Base-by-base conservation (phyloP, 2,329 filamentous ascomycete species). In the Colletotrichum cuscutae region DNA sequence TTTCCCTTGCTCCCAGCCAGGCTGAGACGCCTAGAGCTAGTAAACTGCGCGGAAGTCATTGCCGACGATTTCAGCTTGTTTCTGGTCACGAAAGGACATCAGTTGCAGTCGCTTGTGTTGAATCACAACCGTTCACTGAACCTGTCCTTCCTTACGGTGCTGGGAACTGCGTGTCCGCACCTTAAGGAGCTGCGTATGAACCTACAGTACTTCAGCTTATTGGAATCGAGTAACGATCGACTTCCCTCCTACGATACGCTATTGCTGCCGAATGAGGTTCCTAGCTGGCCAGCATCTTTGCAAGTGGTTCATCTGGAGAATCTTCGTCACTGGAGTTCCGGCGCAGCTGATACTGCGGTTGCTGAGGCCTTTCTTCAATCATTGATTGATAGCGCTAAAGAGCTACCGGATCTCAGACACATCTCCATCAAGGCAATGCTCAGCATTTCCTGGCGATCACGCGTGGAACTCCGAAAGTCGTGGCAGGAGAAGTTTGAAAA, bases 351-450 rank as follows among this genome's bases (percentile, higher is more conserved):
- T 7, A 65, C 53, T n/a, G 86, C 89, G 49, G 90, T 91, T 0
- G 95, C 95, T 0, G 90, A 94, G 76, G 91, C 90, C 70, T 94
- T 98, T 77, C 93, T 98, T 76, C 88, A 89, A 53, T 97, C 94
- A 19, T 85, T 98, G 2, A 88, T 96, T 26, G 88, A 95, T 71
- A 90, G 89, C 62, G 94, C 95, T 0, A 84, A 87, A 1, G 82
- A 88, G 3, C 81, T 98, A 26, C 89, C 87, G 0, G 84, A 90
- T 71, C 87, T 98, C 28, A 91, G 95, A 9, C 86, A 88, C 56
- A 84, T 98, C 12, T 87, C 89, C 1, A 89, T 98, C 76, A 94
- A 92, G 77, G 92, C 93, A 1, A 96, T 95, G 81, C 86, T 98
- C 60, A 91, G 95, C 78, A 89, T 91, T 58, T 91, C 93, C 12